These are phyloP conservation scores for Neoboletus brunneissimus DNA, from an alignment of 768 basidiomycete genomes.

Conservation along the genomic window DNA sequence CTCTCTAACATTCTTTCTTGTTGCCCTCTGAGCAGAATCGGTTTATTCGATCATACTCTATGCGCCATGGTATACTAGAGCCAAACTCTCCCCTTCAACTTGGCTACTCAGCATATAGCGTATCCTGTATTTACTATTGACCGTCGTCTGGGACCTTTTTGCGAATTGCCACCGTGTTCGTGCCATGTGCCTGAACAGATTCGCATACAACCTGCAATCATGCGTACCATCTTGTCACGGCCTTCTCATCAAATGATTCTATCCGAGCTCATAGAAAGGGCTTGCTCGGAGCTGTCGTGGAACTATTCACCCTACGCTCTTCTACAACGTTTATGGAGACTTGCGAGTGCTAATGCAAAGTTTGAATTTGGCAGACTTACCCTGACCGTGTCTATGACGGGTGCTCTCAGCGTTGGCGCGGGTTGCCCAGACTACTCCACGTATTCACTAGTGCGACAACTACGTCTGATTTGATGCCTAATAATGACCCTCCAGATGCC, in stretches of 20 bases:
- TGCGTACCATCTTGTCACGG: background rate
- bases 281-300: conserved; percentile 3
- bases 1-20: conserved; percentile 4
- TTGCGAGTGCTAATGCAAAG: conserved; percentile 6
- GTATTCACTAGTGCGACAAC: conserved; percentile 49
- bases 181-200: background rate
- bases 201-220: background rate
- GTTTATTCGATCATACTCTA: conserved; percentile 10
- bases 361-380: conserved; percentile 26
- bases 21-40: background rate
- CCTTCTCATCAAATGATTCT: conserved; percentile 4
- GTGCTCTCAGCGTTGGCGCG: conserved; percentile 22
- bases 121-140: conserved; percentile 6
- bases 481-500: conserved; percentile 39
- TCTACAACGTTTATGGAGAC: conserved; percentile 6
- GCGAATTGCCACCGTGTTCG: background rate
- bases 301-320: conserved; percentile 1
- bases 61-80: conserved; percentile 6
- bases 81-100: background rate
- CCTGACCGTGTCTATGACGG: conserved; percentile 22
- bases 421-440: conserved; percentile 61
- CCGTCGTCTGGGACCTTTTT: background rate
- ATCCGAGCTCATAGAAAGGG: conserved; percentile 6
- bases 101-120: conserved; percentile 6
- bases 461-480: background rate